Percentiles rank a stretch among this genome's conserved stretches.
phyloP scores from a whole-genome alignment of 2,329 filamentous ascomycete genomes.

The Ophiostoma perfectum region DNA sequence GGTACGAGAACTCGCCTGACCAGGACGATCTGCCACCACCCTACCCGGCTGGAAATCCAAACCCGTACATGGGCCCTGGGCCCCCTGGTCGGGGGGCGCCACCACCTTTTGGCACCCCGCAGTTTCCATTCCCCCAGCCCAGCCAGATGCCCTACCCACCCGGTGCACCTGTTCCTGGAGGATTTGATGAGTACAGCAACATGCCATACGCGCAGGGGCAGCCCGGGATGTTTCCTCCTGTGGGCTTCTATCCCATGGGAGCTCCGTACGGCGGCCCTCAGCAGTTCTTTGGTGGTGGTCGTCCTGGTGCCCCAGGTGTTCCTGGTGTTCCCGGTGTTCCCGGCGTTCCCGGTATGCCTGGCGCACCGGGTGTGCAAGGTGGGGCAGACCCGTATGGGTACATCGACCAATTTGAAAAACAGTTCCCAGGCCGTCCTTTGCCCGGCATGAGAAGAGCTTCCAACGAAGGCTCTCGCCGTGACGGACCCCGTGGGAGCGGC shows the following conservation, averaged over 20 bases:
- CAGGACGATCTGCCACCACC: constrained; percentile 22
- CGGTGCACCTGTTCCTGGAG: neutral
- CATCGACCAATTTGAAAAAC: constrained; percentile 8
- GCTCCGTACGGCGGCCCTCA: constrained; percentile 11
- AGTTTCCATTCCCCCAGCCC: constrained; percentile 8
- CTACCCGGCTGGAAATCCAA: constrained; percentile 15
- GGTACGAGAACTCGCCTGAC: neutral
- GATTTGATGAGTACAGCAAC: constrained; percentile 4
- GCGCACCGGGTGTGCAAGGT: neutral
- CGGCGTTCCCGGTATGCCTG: neutral
- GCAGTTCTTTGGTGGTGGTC: neutral
- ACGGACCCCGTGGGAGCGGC: neutral
- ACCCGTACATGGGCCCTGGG: constrained; percentile 7
- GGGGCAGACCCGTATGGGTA: constrained; percentile 5
- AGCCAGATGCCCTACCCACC: constrained; percentile 1
- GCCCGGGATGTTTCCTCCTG: constrained; percentile 17
- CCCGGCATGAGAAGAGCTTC: constrained; percentile 7
- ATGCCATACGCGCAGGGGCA: constrained; percentile 18
- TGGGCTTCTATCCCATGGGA: constrained; percentile 21
- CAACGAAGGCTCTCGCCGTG: neutral
- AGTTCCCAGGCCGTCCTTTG: neutral
- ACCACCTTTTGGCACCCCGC: constrained; percentile 8
- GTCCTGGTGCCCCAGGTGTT: neutral
- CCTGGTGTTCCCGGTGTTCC: neutral
- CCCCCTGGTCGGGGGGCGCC: constrained; percentile 16